Evolutionary conservation across 1,284 basidiomycete genomes (phyloP), one percentile per base, ranked within the genome.

Genomic region (Trichosporon sp.): DNA sequence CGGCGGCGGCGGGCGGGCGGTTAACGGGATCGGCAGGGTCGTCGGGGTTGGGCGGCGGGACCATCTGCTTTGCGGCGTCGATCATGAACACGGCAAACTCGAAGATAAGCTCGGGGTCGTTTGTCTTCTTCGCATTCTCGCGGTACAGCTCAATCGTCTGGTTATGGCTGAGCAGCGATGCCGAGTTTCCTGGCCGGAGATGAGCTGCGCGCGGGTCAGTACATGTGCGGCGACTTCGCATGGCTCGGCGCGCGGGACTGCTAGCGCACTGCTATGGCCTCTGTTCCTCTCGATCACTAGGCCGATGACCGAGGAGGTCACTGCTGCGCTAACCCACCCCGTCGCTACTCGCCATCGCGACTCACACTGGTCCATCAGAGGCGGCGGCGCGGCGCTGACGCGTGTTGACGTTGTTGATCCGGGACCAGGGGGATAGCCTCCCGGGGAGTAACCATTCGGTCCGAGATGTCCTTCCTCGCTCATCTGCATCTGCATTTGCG

Each of bases 1-100:
- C 86, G 56, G 89, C 85, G 71, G 92, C 85, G 37, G 89, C 84
- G 71, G 90, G 90, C 34, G 86, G 67, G 13, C 61, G 57, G 54
- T 65, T 62, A 7, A 64, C 64, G 2, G 68, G 63, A 56, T 71
- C 64, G 10, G 58, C 33, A n/a, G 69, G 66, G 34, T 62, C 62
- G 27, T 69, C 68, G 3, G 71, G 68, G 61, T 65, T 66, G 3
- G 69, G 58, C 10, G 87, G 56, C 66, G 73, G 71, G 36, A 78
- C 75, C 78, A 92, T 86, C 1, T 88, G 87, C 81, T 95, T 95
- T 61, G 90, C 89, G 34, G 95, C 92, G 76, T 98, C 96, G 73
- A 99, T 89, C 90, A 97, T 95, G 83, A 99, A 98, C 14, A 95
- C 92, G 59, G 95, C 92, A 72, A 99, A 95, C 80, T 99, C 95